Evolutionary conservation across 768 basidiomycete species (phyloP).

Genomic region (Boletus sensibilis): DNA sequence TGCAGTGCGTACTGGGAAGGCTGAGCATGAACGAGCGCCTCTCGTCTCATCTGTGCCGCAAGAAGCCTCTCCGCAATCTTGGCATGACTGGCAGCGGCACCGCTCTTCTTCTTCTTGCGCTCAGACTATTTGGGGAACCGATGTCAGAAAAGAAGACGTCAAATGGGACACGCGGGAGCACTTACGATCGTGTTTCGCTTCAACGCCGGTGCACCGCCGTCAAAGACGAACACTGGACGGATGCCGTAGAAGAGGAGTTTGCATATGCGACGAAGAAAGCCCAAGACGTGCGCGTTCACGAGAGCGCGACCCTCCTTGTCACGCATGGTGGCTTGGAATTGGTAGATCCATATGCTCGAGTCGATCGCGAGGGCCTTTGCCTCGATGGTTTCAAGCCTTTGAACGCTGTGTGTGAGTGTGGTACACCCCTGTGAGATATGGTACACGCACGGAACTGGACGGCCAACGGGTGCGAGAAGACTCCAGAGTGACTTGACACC

Average conservation of each 20-base stretch:
- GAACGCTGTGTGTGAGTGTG: slow-evolving; percentile 5
- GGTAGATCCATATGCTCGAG: slow-evolving; percentile 99
- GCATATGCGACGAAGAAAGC: slow-evolving; percentile 85
- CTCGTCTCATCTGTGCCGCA: slow-evolving; percentile 89
- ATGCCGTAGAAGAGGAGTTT: slow-evolving; percentile 97
- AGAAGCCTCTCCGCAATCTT: slow-evolving; percentile 89
- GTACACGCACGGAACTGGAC: slow-evolving; percentile 79
- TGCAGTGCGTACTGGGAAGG: slow-evolving; percentile 38
- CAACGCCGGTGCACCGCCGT: slow-evolving; percentile 90
- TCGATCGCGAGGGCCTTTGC: slow-evolving; percentile 97
- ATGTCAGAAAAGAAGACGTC: slow-evolving; percentile 5
- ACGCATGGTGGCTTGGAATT: slow-evolving; percentile 99
- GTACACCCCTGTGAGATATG: neutral
- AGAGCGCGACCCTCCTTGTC: slow-evolving; percentile 92
- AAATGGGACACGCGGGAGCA: slow-evolving; percentile 1
- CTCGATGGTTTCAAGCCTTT: slow-evolving; percentile 89
- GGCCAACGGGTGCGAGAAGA: slow-evolving; percentile 87
- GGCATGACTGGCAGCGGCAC: slow-evolving; percentile 81
- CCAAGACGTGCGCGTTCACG: slow-evolving; percentile 91
- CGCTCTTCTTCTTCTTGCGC: slow-evolving; percentile 86
- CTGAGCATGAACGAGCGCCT: slow-evolving; percentile 70
- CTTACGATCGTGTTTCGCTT: slow-evolving; percentile 88
- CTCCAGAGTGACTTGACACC: slow-evolving; percentile 98
- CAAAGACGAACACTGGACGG: slow-evolving; percentile 98
- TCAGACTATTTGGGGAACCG: slow-evolving; percentile 55